Evolutionary conservation across 768 basidiomycete genomes (phyloP).

Genomic region (Amanita rubescens): DNA sequence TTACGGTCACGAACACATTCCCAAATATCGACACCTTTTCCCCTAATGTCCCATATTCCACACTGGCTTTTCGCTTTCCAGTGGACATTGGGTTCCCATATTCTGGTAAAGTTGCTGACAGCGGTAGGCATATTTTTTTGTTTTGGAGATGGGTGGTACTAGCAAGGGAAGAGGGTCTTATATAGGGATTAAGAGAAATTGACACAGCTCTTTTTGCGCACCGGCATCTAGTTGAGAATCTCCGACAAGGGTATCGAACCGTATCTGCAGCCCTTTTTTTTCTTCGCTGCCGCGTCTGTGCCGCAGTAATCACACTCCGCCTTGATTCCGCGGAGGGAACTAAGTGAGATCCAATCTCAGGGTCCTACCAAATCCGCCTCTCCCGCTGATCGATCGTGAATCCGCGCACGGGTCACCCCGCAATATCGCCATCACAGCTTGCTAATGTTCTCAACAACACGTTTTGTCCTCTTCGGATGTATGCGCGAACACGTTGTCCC

Average conservation of each 20-base stretch:
- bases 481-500: no score
- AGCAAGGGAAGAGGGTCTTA: neutral
- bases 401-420: neutral
- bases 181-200: neutral
- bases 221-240: conserved; percentile 2
- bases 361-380: neutral
- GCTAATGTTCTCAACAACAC: no score
- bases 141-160: neutral
- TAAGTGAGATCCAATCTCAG: neutral
- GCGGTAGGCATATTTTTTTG: conserved; percentile 32
- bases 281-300: neutral
- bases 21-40: conserved; percentile 68
- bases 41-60: conserved; percentile 61
- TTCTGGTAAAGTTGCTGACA: conserved; percentile 58
- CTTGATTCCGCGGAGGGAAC: neutral
- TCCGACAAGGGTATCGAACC: neutral
- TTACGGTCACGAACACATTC: conserved; percentile 74
- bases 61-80: conserved; percentile 64
- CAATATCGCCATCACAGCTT: neutral
- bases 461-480: neutral
- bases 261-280: neutral
- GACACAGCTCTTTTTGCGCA: neutral
- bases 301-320: neutral
- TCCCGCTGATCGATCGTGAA: neutral
- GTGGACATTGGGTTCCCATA: conserved; percentile 63